phyloP scores from a whole-genome alignment of 352 stramenopile species.

The Globisporangium viniferum region DNA sequence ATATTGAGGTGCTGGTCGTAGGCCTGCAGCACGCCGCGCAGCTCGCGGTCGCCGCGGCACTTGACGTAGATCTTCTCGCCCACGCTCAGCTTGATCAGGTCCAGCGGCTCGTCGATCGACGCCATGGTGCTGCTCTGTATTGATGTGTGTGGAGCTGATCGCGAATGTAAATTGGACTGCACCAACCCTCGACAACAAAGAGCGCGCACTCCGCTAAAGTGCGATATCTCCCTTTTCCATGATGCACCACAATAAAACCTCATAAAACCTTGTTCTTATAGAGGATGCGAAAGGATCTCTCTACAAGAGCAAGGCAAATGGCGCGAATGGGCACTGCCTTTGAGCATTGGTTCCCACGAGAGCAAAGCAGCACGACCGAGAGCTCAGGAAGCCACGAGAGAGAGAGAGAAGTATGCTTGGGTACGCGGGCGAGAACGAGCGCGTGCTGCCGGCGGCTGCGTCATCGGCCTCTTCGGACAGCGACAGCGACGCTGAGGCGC shows the following conservation, averaged over 20 bases:
- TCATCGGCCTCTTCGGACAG: conserved; percentile 25
- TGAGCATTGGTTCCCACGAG: conserved; percentile 15
- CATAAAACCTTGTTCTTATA: conserved; percentile 21
- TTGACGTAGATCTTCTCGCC: conserved; percentile 99
- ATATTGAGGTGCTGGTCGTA: conserved; percentile 99
- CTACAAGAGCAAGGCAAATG: conserved; percentile 8
- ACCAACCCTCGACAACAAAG: too few relatives aligned
- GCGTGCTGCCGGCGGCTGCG: conserved; percentile 29
- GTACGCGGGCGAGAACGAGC: conserved; percentile 30
- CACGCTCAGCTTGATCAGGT: conserved; percentile 98
- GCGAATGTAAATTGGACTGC: neutral
- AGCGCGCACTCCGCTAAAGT: conserved; percentile 6
- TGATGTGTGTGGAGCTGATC: neutral
- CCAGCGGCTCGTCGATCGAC: conserved; percentile 94
- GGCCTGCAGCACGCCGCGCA: conserved; percentile 96
- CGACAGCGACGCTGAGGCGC: conserved; percentile 40
- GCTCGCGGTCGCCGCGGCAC: conserved; percentile 95
- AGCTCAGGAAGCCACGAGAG: neutral
- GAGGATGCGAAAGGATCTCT: conserved; percentile 8
- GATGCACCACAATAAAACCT: conserved; percentile 2
- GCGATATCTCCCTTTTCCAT: neutral
- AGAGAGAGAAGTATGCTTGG: conserved; percentile 20
- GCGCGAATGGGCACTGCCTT: conserved; percentile 12
- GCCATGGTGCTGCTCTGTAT: conserved; percentile 37
- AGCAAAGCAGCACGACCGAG: neutral